These are phyloP conservation scores for Fraxinus ornus DNA, from an alignment of 305 asterid species.

Conservation along the genomic window DNA sequence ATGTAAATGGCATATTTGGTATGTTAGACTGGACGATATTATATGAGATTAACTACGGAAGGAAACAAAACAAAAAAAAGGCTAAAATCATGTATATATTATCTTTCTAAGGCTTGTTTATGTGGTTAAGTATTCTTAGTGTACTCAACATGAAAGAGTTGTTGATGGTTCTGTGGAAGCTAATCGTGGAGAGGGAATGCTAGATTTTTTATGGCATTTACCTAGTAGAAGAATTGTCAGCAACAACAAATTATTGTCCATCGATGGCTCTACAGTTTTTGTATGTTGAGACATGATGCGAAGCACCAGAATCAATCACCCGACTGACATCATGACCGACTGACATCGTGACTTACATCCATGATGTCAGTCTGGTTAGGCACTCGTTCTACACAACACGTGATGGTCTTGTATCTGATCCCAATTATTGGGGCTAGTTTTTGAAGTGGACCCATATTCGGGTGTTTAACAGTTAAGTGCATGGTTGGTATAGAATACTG, in stretches of 20 bases:
- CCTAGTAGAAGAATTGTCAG: background rate
- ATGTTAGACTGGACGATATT: no score
- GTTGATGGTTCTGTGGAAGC: slow-evolving; percentile 20
- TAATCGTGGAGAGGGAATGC: background rate
- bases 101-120: no score
- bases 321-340: no score
- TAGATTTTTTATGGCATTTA: background rate
- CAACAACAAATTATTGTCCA: background rate
- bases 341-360: no score
- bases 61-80: no score
- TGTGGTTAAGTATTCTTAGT: no score
- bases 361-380: background rate
- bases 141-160: no score
- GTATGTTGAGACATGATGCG: background rate
- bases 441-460: background rate
- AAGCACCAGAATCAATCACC: no score
- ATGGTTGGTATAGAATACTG: background rate
- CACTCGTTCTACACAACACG: background rate
- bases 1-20: no score
- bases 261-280: background rate
- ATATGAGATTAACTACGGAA: no score
- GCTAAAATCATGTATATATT: no score
- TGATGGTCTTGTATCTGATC: background rate
- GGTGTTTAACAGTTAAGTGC: background rate
- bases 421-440: background rate